These are phyloP conservation scores for Beauveria australis DNA, from an alignment of 2,329 filamentous ascomycete species.

Conservation along the genomic window DNA sequence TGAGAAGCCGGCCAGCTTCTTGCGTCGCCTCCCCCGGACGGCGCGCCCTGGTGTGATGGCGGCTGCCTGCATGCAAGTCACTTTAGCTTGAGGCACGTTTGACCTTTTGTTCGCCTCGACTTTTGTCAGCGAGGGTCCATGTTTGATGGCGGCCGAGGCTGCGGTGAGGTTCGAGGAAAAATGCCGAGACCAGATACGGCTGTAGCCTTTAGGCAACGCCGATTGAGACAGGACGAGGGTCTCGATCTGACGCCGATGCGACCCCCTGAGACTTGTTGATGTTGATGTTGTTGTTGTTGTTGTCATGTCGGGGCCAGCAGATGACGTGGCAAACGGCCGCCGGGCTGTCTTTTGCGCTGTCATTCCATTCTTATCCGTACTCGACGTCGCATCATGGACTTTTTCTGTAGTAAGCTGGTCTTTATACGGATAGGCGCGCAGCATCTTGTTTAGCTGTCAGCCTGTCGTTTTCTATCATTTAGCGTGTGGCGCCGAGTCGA, in stretches of 20 bases:
- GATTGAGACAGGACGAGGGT: not conserved
- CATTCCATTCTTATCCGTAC: not conserved
- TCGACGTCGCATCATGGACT: not conserved
- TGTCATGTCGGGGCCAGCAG: not conserved
- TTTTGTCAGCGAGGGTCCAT: not conserved
- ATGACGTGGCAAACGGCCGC: not conserved
- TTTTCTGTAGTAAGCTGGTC: not conserved
- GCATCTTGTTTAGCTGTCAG: not conserved
- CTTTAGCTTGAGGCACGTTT: not conserved
- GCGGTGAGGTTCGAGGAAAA: not conserved
- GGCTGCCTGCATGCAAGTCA: not conserved
- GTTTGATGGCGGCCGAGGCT: not conserved
- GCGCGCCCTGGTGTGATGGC: not conserved
- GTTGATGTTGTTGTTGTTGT: no score
- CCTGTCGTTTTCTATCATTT: not conserved
- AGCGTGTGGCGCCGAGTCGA: constrained; percentile 4
- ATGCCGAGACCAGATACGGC: not conserved
- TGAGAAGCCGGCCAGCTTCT: not conserved
- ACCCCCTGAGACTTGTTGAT: not conserved
- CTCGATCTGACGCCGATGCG: not conserved
- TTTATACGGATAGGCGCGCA: not conserved
- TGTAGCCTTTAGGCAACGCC: not conserved
- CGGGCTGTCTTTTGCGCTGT: not conserved
- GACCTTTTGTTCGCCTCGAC: not conserved
- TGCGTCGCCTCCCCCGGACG: not conserved